Evolutionary conservation across 345 rosid genomes (phyloP).

Genomic region (Arabidopsis arenosa): DNA sequence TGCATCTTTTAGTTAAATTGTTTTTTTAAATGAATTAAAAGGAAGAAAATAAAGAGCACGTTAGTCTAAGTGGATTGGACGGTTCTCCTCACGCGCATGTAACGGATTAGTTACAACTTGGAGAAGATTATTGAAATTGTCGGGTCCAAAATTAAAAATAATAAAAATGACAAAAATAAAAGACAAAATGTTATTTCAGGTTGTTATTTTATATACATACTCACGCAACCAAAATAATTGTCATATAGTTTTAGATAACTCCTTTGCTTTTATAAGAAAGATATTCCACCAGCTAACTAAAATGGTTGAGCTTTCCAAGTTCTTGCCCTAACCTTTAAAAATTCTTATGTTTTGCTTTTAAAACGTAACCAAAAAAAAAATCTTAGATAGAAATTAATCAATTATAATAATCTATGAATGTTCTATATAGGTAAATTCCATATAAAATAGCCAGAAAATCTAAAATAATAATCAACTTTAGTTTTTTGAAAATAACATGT

Average conservation of each 20-base stretch:
- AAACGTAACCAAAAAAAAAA: neutral
- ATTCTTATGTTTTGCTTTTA: neutral
- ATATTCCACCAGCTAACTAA: neutral
- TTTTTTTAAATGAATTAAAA: neutral
- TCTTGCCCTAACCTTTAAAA: neutral
- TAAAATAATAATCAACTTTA: neutral
- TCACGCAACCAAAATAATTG: slow-evolving; percentile 34
- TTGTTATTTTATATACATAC: slow-evolving; percentile 23
- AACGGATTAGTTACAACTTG: slow-evolving; percentile 41
- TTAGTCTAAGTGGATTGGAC: slow-evolving; percentile 46
- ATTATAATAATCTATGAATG: neutral
- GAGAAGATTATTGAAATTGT: slow-evolving; percentile 38
- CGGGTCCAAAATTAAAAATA: slow-evolving; percentile 31
- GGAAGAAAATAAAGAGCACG: slow-evolving; percentile 43
- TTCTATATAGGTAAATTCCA: neutral
- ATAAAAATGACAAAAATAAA: neutral
- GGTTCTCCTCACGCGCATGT: slow-evolving; percentile 39
- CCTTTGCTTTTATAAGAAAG: neutral
- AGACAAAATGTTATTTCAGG: slow-evolving; percentile 31
- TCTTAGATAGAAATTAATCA: neutral
- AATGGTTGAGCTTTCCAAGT: slow-evolving; percentile 3
- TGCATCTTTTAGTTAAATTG: slow-evolving; percentile 27
- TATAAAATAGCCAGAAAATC: neutral
- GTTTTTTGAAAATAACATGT: neutral
- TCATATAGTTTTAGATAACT: neutral